Evolutionary conservation across 805 yeast species (phyloP), one percentile per base, ranked within the genome.

Genomic region (Starmera dryadoides): DNA sequence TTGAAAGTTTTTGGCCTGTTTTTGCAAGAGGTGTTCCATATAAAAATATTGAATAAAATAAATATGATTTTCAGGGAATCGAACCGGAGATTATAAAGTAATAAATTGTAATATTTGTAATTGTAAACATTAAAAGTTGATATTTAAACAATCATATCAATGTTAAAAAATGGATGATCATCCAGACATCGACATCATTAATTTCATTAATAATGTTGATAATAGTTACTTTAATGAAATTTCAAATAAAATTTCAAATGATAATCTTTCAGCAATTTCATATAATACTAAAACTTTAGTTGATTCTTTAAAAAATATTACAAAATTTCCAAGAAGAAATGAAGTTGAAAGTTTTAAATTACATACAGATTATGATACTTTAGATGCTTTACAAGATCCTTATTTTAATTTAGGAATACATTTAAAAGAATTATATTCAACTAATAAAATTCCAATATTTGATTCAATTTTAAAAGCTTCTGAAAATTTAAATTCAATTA

Each of bases 281-380:
- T 41, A 17, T 18, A 15, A 26, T 3, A 37, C 30, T 2, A 22
- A 19, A n/a, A 14, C 20, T 2, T 35, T 41, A 7, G 17, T 35
- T 3, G 34, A 38, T n/a, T 37, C 39, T 6, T 36, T 44, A 5
- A 29, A 34, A 2, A n/a, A 32, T 1, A 32, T 44, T 5, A 32
- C 15, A 4, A 22, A 34, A 8, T 33, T 35, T 2, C 46, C 46
- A 10, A 30, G 45, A 1, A 37, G 37, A 20, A 34, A 30, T 9
- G 26, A 35, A 11, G 38, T 44, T n/a, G 43, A 39, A 4, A 34
- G 31, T 11, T 40, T 38, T 28, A 38, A 38, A 33, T 14, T 11
- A 4, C 18, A 16, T 7, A 34, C 35, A 4, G 6, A n/a, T 4
- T 37, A 42, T n/a, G 18, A 21, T 15, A 3, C 9, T 36, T 2